Evolutionary conservation across 345 rosid genomes (phyloP).

Genomic region (Acer campestre): DNA sequence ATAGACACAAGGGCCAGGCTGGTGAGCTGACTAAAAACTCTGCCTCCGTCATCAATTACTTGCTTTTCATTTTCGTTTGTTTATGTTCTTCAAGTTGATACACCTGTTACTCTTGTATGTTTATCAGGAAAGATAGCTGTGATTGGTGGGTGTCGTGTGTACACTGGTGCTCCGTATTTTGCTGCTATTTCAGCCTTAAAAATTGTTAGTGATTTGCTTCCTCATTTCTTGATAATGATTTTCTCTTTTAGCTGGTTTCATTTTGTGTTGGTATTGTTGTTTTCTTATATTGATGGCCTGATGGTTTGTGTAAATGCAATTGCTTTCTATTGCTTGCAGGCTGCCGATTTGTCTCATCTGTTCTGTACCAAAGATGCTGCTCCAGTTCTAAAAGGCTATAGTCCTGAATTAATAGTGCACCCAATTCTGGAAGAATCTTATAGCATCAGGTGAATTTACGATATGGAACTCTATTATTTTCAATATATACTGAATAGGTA

Average conservation of each 20-base stretch:
- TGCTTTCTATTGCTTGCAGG: conserved; percentile 39
- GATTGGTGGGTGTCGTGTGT: conserved; percentile 95
- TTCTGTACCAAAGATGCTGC: conserved; percentile 98
- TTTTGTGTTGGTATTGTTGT: neutral
- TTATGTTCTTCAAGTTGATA: neutral
- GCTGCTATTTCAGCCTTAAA: conserved; percentile 96
- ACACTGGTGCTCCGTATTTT: conserved; percentile 97
- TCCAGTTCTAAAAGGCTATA: conserved; percentile 86
- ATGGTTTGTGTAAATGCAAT: conserved; percentile 16
- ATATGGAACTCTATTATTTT: neutral
- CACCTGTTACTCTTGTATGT: neutral
- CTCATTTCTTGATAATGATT: neutral
- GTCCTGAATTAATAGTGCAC: conserved; percentile 94
- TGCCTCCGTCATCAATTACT: neutral
- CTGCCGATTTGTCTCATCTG: conserved; percentile 96
- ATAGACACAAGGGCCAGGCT: conserved; percentile 90
- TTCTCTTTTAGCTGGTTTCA: neutral
- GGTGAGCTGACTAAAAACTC: conserved; percentile 41
- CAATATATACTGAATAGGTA: conserved; percentile 11
- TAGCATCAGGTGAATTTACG: conserved; percentile 51
- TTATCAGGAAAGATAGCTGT: conserved; percentile 86
- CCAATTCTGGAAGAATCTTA: conserved; percentile 89
- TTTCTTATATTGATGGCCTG: neutral
- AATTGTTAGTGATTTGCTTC: conserved; percentile 49
- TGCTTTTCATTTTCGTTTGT: neutral